phyloP scores from a whole-genome alignment of 2,329 filamentous ascomycete species.

The Fusarium domesticum region DNA sequence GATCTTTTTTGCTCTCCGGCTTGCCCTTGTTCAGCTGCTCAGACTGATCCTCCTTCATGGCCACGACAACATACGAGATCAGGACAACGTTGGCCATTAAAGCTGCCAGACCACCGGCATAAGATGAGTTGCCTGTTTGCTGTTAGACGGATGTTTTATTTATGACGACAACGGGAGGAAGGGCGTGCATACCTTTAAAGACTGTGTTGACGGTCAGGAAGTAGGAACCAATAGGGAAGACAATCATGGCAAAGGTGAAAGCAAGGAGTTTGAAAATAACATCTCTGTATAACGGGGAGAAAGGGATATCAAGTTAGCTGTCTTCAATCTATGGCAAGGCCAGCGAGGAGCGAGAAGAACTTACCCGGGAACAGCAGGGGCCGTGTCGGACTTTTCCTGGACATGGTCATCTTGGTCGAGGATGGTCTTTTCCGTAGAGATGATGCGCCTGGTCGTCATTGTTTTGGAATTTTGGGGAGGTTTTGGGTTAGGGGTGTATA shows the following conservation, averaged over 20 bases:
- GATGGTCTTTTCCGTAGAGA: constrained; percentile 62
- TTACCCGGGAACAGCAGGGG: constrained; percentile 81
- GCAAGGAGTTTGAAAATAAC: constrained; percentile 87
- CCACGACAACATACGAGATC: constrained; percentile 85
- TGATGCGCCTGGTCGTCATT: constrained; percentile 70
- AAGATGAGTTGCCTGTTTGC: constrained; percentile 75
- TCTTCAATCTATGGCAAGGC: constrained; percentile 1
- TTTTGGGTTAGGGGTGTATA: too few relatives aligned
- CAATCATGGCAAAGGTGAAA: constrained; percentile 90
- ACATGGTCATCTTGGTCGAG: constrained; percentile 57
- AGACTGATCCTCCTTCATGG: constrained; percentile 77
- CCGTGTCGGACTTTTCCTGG: constrained; percentile 64
- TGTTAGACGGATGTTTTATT: constrained; percentile 8
- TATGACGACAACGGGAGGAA: constrained; percentile 2
- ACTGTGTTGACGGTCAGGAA: constrained; percentile 74
- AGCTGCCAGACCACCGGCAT: constrained; percentile 79
- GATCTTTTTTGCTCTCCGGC: constrained; percentile 48
- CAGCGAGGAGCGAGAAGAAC: constrained; percentile 29
- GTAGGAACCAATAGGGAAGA: constrained; percentile 82
- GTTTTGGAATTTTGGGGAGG: constrained; percentile 21
- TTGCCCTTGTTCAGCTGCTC: constrained; percentile 45
- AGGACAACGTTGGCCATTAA: constrained; percentile 89
- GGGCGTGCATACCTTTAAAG: constrained; percentile 62
- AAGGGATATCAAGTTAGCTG: too few relatives aligned
- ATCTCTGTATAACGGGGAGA: constrained; percentile 60